Percentiles rank a stretch among this genome's conserved stretches.
phyloP scores from a whole-genome alignment of 2,329 filamentous ascomycete genomes.

The Fusarium nisikadoi region DNA sequence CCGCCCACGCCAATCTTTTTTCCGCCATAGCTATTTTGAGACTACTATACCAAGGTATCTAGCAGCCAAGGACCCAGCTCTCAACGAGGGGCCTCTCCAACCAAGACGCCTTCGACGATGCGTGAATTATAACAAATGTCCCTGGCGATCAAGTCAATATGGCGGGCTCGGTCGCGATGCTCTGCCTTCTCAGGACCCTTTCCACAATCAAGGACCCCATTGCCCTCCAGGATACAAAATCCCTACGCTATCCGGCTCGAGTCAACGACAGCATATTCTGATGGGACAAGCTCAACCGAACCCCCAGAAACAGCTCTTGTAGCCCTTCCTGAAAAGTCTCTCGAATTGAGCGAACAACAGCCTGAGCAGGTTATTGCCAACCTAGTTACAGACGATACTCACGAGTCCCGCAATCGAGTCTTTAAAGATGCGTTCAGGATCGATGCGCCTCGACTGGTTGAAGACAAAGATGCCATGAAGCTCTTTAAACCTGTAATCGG shows the following conservation, averaged over 20 bases:
- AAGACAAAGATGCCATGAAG: conserved; percentile 34
- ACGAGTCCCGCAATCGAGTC: conserved; percentile 41
- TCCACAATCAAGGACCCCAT: conserved; percentile 34
- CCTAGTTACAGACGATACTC: conserved; percentile 19
- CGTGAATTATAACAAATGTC: conserved; percentile 57
- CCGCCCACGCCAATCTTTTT: conserved; percentile 33
- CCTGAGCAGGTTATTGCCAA: conserved; percentile 22
- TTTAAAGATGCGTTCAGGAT: conserved; percentile 47
- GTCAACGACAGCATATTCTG: conserved; percentile 30
- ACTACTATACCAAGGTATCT: neutral
- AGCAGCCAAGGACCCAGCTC: conserved; percentile 14
- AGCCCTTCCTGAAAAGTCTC: neutral
- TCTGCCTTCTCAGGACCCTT: conserved; percentile 41
- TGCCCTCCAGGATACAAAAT: conserved; percentile 32
- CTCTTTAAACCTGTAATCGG: conserved; percentile 45
- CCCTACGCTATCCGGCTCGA: conserved; percentile 28
- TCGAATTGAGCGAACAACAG: conserved; percentile 2
- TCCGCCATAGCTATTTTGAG: conserved; percentile 4
- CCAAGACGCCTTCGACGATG: conserved; percentile 47
- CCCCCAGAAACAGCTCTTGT: conserved; percentile 9
- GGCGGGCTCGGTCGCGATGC: conserved; percentile 54
- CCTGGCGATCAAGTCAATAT: conserved; percentile 57
- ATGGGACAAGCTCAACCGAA: neutral
- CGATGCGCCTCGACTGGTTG: conserved; percentile 26
- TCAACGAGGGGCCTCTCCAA: conserved; percentile 15